Evolutionary conservation across 1,284 basidiomycete species (phyloP).

Genomic region (Rhodotorula sp.): DNA sequence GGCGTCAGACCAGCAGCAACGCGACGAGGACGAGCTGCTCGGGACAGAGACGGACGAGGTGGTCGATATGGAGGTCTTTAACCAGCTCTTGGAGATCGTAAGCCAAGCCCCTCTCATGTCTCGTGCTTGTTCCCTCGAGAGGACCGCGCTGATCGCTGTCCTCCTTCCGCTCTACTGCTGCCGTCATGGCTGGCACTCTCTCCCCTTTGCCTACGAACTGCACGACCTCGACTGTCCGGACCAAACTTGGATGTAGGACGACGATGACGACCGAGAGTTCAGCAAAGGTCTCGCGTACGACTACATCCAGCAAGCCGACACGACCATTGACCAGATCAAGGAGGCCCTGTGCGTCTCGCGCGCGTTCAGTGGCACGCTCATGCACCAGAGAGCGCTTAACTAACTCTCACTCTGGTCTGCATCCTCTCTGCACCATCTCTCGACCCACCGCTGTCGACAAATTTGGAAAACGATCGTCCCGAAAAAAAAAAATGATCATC

Average conservation of each 20-base stretch:
- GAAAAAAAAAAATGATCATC: too few species aligned
- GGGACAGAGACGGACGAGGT: constrained; percentile 32
- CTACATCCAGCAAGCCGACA: constrained; percentile 52
- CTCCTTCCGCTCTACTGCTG: too few species aligned
- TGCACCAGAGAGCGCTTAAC: too few species aligned
- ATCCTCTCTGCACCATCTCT: too few species aligned
- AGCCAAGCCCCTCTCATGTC: too few species aligned
- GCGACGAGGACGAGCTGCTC: constrained; percentile 13
- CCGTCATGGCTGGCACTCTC: neutral
- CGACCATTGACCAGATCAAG: constrained; percentile 51
- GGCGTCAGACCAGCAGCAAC: neutral
- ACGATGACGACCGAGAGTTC: constrained; percentile 51
- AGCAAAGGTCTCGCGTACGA: constrained; percentile 50
- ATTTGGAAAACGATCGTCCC: neutral
- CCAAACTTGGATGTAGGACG: constrained; percentile 42
- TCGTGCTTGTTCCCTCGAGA: too few species aligned
- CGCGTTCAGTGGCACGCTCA: too few species aligned
- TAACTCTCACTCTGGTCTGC: too few species aligned
- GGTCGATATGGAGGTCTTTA: constrained; percentile 52
- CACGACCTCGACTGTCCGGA: neutral
- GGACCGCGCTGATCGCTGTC: too few species aligned
- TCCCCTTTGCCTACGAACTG: neutral
- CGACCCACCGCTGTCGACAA: neutral
- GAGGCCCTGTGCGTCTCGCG: constrained; percentile 45
- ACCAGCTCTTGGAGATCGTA: constrained; percentile 51